phyloP scores from a whole-genome alignment of 345 rosid species.

The Eutrema yunnanense region DNA sequence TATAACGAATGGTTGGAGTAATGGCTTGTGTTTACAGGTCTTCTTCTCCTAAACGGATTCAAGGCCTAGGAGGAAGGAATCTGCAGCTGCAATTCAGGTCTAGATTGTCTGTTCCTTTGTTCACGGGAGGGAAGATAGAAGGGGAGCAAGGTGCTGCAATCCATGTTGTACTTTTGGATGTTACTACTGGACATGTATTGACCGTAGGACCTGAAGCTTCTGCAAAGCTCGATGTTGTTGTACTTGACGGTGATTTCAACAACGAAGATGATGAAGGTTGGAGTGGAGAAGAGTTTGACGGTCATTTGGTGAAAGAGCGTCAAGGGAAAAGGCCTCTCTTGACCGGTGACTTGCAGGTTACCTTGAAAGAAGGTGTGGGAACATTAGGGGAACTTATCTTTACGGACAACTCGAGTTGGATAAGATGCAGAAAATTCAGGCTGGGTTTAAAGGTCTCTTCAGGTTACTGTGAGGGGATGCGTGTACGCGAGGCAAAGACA shows the following conservation, averaged over 20 bases:
- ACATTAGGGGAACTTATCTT: slow-evolving; percentile 90
- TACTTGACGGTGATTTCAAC: slow-evolving; percentile 94
- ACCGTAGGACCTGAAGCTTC: slow-evolving; percentile 76
- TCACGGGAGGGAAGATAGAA: slow-evolving; percentile 95
- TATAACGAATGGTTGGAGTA: not conserved
- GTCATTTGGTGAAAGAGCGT: slow-evolving; percentile 90
- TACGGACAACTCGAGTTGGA: slow-evolving; percentile 98
- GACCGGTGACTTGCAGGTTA: slow-evolving; percentile 83
- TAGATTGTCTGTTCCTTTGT: slow-evolving; percentile 83
- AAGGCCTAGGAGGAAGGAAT: slow-evolving; percentile 76
- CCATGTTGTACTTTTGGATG: slow-evolving; percentile 65
- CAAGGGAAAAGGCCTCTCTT: slow-evolving; percentile 92
- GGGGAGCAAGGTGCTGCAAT: slow-evolving; percentile 95
- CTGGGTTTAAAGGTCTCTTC: slow-evolving; percentile 72
- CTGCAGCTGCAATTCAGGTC: slow-evolving; percentile 81
- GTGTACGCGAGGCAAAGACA: slow-evolving; percentile 89
- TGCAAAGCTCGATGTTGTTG: slow-evolving; percentile 72
- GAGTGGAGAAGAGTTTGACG: slow-evolving; percentile 79
- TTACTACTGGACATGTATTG: slow-evolving; percentile 54
- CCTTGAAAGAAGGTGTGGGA: slow-evolving; percentile 86
- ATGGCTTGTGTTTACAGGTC: slow-evolving; percentile 40
- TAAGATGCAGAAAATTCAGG: slow-evolving; percentile 94
- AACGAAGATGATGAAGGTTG: slow-evolving; percentile 76
- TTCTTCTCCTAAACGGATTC: slow-evolving; percentile 72
- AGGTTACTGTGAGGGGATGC: slow-evolving; percentile 66